phyloP scores from a whole-genome alignment of 1,139 yeast species.

The Saccharomycopsis crataegensis region DNA sequence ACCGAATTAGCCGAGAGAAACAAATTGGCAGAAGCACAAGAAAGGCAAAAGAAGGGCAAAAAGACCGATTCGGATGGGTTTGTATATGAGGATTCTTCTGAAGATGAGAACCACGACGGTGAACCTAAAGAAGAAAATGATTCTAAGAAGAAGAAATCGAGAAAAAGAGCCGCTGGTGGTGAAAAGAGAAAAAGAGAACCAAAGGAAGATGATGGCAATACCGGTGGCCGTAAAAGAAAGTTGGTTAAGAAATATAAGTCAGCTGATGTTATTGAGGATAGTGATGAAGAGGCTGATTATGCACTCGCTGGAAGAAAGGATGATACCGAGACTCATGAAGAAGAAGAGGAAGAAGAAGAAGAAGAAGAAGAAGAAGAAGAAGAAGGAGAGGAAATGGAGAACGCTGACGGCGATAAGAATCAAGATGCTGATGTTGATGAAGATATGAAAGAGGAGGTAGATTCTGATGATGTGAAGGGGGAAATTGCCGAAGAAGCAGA shows the following conservation, averaged over 20 bases:
- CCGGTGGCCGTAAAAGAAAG: slow-evolving; percentile 25
- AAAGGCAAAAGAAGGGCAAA: slow-evolving; percentile 36
- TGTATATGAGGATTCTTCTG: slow-evolving; percentile 27
- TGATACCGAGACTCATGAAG: slow-evolving; percentile 43
- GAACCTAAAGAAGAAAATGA: slow-evolving; percentile 21
- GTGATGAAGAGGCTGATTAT: slow-evolving; percentile 38
- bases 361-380: slow-evolving; percentile 45
- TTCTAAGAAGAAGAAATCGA: background rate
- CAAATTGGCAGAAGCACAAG: slow-evolving; percentile 13
- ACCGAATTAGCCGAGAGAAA: slow-evolving; percentile 47
- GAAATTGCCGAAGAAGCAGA: slow-evolving; percentile 98
- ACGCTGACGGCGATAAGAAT: background rate
- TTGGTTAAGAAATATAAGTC: slow-evolving; percentile 32
- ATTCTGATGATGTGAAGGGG: slow-evolving; percentile 88
- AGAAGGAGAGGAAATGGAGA: slow-evolving; percentile 50
- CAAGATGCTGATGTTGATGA: background rate
- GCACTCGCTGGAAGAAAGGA: slow-evolving; percentile 24
- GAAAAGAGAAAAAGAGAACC: slow-evolving; percentile 20
- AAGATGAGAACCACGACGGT: slow-evolving; percentile 28
- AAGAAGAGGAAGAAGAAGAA: slow-evolving; percentile 39
- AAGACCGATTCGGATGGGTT: slow-evolving; percentile 57
- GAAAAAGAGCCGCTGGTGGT: slow-evolving; percentile 8
- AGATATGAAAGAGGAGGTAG: slow-evolving; percentile 33
- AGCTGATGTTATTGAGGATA: slow-evolving; percentile 44
- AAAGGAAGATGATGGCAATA: slow-evolving; percentile 21